Base-by-base conservation (phyloP, 2,329 filamentous ascomycete genomes). In the Ilyonectria sp. region DNA sequence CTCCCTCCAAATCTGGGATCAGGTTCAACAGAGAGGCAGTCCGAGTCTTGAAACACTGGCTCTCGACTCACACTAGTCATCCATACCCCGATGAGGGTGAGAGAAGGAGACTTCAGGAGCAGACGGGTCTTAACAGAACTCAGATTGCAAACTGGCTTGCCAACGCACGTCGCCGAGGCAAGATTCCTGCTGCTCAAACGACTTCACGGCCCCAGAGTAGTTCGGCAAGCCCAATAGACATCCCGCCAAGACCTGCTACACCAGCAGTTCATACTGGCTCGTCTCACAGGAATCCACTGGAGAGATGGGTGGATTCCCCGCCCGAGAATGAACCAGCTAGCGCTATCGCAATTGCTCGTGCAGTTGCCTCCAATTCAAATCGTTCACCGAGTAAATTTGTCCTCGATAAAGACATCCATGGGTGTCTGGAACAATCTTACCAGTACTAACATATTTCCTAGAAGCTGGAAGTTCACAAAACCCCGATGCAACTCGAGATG, bases 61-160 rank as follows among this genome's bases (percentile, higher is more conserved):
- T 95, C 35, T 86, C 91, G 1, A 89, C 89, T 9, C 93, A 97
- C 78, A 87, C 86, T 71, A 87, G 91, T 55, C 92, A 95, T 74
- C 94, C 94, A 0, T 97, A 96, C 77, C 94, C 94, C 9, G 94
- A 89, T 19, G 93, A 96, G 40, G 89, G 92, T 55, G 92, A 97
- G 77, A 95, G 94, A 77, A 91, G 93, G 67, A 86, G 88, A 61
- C 84, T 97, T 26, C 90, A 93, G 79, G 85, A 87, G 58, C 87
- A 91, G 71, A 97, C 94, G 1, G 93, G 93, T 8, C 85, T 97
- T 33, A 93, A 88, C 76, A 88, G 92, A 73, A 91, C 87, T 13
- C 94, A 97, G 77, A 94, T 97, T 69, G 90, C 90, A n/a, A 96
- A 95, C 78, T 97, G 94, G 94, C 88, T 97, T 54, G 93, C 94